Evolutionary conservation across 495 filamentous ascomycete genomes (phyloP), one percentile per base, ranked within the genome.

Genomic region (Neurospora sp.): DNA sequence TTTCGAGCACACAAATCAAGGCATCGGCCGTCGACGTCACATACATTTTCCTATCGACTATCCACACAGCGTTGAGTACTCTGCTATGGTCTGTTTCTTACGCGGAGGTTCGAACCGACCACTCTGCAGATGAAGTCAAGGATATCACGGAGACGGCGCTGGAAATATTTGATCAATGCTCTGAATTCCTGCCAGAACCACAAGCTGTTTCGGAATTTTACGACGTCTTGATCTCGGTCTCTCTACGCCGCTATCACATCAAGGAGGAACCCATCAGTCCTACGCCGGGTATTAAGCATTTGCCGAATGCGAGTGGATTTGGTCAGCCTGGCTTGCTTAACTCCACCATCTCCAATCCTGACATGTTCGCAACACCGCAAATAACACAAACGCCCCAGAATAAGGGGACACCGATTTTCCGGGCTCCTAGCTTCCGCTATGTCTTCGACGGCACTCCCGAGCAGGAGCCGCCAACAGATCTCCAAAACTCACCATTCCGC

Each of bases 11-110:
- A 70, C 93, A 96, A 79, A 92, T 96, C 78, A 85, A 88, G 74
- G 89, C 87, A 10, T 86, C 86, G 9, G 89, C 88, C 31, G 90
- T 95, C 28, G 95, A 97, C 78, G 83, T 97, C 71, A 97, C 93
- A 4, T 98, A 94, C 93, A 90, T 96, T 43, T 97, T 96, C 78
- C 88, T 95, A 9, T 88, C 96, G 73, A 88, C 91, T 43, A 85
- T 97, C 28, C 97, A 97, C 82, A 93, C 93, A 88, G 89, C 91
- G 19, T 85, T 97, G 48, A 95, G 96, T 77, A 93, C 92, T 31
- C 87, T 97, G 40, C 88, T 98, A 3, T 98, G 95, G 95, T 86
- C 90, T 9, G 86, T 96, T 31, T 95, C 93, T 4, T 96, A 95
- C 77, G 87, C 90, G 15, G 92, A 94, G 72, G 88, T 97, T 66